Evolutionary conservation across 345 rosid species (phyloP), one percentile per base, ranked within the genome.

Genomic region (Salix koriyanagi): DNA sequence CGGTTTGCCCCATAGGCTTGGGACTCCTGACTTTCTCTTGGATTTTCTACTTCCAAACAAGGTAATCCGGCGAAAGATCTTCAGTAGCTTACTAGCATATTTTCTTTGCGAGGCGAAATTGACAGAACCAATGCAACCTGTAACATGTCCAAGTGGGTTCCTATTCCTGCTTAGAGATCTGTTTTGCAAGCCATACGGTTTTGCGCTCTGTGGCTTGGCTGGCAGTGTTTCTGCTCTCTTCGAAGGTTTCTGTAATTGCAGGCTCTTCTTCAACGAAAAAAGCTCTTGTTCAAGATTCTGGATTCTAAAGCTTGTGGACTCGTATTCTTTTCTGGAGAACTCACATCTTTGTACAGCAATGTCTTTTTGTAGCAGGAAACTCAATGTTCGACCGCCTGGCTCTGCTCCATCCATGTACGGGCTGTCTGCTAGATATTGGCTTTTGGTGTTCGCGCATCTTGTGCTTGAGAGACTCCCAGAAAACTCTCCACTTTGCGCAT

Each of bases 281-380:
- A 90, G 88, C 82, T 90, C 92, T 76, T 90, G 86, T 66, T 91
- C 89, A 25, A 91, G 93, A 74, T 65, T 93, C 80, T 90, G 97
- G 77, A 93, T 89, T 77, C 94, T 88, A 72, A 89, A 93, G 88
- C 94, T 91, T 6, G 91, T 87, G 62, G 91, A 88, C 81, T 90
- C 92, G 21, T 81, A 87, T 37, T 86, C 87, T 73, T 79, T 85
- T 50, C 80, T 83, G 0, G 89, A 76, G 26, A 81, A 50, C 76
- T 86, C 89, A 16, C 82, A 76, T 73, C 65, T 78, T 65, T 77
- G 84, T 18, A 70, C 48, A 34, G 79, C 78, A 74, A 69, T 69
- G 25, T 91, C 90, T 37, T 85, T 87, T 67, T 77, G 83, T 21
- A 83, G 81, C 75, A 89, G 71, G 73, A 82, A 75, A 61, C 86